Percentiles rank a stretch among this genome's conserved stretches.
These are phyloP conservation scores for Sporothrix variecibatus DNA, from an alignment of 2,329 filamentous ascomycete genomes.

Conservation along the genomic window DNA sequence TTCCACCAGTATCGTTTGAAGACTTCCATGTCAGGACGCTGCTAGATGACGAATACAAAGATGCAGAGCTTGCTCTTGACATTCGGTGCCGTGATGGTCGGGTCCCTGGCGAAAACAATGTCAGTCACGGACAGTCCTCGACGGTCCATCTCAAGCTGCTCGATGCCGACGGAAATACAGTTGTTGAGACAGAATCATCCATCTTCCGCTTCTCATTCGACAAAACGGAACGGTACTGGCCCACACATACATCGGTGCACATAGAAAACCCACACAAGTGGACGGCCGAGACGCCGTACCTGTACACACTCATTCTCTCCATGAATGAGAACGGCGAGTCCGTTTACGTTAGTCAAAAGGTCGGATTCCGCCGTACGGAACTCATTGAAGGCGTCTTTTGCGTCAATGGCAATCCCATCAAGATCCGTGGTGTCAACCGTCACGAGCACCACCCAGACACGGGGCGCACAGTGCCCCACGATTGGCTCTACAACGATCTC, in stretches of 20 bases:
- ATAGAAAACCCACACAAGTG: slow-evolving; percentile 56
- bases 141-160: background rate
- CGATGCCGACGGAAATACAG: background rate
- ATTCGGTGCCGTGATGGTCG: slow-evolving; percentile 37
- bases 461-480: slow-evolving; percentile 63
- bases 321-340: slow-evolving; percentile 28
- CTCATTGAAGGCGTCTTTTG: slow-evolving; percentile 59
- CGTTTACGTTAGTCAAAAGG: slow-evolving; percentile 45
- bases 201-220: background rate
- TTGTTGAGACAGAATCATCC: background rate
- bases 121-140: background rate
- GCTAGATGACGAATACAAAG: slow-evolving; percentile 48
- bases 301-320: slow-evolving; percentile 50
- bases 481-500: slow-evolving; percentile 64
- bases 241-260: slow-evolving; percentile 31
- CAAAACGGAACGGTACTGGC: background rate
- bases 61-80: slow-evolving; percentile 47
- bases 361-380: slow-evolving; percentile 65
- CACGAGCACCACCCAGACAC: slow-evolving; percentile 69
- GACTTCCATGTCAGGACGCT: slow-evolving; percentile 51
- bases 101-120: background rate
- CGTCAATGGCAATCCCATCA: slow-evolving; percentile 63
- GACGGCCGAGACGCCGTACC: slow-evolving; percentile 61
- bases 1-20: slow-evolving; percentile 43
- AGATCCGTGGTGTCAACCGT: slow-evolving; percentile 65